Evolutionary conservation across 257 asterid genomes (phyloP).

Genomic region (Coffea canephora): DNA sequence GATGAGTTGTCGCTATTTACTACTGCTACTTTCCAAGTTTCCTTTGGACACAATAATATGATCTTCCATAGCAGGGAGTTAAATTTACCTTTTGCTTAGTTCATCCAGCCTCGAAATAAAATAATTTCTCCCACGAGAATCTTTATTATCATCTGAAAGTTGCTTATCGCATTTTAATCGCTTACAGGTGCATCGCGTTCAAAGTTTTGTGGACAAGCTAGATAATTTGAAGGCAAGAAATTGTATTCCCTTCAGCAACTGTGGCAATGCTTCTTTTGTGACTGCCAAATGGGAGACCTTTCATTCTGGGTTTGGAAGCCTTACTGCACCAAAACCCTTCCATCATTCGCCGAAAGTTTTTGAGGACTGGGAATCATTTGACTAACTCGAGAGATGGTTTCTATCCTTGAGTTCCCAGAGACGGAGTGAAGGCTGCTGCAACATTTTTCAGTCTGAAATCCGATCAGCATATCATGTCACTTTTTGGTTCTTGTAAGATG

Average conservation of each 20-base stretch:
- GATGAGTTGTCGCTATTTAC: neutral
- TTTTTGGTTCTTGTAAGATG: neutral
- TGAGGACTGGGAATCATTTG: slow-evolving; percentile 19
- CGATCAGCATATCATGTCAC: neutral
- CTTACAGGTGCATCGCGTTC: slow-evolving; percentile 29
- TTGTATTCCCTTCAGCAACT: neutral
- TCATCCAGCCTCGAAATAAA: neutral
- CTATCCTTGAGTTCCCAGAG: neutral
- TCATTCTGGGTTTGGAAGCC: slow-evolving; percentile 28
- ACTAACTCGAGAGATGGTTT: slow-evolving; percentile 5
- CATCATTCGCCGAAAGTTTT: slow-evolving; percentile 17
- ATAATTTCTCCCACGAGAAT: neutral
- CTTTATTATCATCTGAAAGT: neutral
- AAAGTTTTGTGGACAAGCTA: slow-evolving; percentile 25
- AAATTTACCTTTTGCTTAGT: neutral
- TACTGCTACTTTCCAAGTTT: neutral
- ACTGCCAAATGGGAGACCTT: slow-evolving; percentile 25
- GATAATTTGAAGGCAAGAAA: slow-evolving; percentile 26
- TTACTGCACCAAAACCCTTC: slow-evolving; percentile 15
- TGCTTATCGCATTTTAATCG: neutral
- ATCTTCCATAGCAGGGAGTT: too few species aligned
- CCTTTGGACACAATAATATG: neutral
- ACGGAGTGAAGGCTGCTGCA: too few species aligned
- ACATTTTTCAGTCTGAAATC: neutral
- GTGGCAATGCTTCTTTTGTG: slow-evolving; percentile 1